Conservation (phyloP, 108 stramenopile species). For the Discostella stelligeroides region DNA sequence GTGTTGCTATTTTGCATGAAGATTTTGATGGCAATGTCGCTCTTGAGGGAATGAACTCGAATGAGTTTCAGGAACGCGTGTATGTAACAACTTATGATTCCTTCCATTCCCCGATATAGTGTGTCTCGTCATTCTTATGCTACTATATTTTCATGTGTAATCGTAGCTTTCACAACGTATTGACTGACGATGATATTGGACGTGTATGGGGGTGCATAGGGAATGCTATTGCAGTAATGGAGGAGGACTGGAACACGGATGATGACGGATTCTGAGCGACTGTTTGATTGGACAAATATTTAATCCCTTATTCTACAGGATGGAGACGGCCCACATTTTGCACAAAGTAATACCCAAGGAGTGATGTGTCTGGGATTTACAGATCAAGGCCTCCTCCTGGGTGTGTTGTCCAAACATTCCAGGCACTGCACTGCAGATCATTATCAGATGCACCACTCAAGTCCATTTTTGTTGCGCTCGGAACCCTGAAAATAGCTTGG, state of each 20-base stretch:
- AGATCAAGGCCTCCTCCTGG: background rate
- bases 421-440: background rate
- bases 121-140: background rate
- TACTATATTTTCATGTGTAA: background rate
- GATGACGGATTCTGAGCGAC: background rate
- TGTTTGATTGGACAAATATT: too few relatives aligned
- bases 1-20: conserved; percentile 78
- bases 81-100: conserved; percentile 7
- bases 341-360: background rate
- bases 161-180: conserved; percentile 43
- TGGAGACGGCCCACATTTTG: background rate
- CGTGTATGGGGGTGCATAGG: conserved; percentile 72
- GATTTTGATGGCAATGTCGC: conserved; percentile 77
- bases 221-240: conserved; percentile 62
- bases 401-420: background rate
- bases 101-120: background rate
- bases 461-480: too few relatives aligned
- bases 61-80: conserved; percentile 66
- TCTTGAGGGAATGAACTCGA: conserved; percentile 73
- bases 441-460: too few relatives aligned
- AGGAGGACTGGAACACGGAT: conserved; percentile 27
- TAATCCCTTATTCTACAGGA: background rate
- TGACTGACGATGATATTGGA: conserved; percentile 65
- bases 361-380: background rate
- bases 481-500: too few relatives aligned